Base-by-base conservation (phyloP, 306 rosid species). In the Vicia sativa region DNA sequence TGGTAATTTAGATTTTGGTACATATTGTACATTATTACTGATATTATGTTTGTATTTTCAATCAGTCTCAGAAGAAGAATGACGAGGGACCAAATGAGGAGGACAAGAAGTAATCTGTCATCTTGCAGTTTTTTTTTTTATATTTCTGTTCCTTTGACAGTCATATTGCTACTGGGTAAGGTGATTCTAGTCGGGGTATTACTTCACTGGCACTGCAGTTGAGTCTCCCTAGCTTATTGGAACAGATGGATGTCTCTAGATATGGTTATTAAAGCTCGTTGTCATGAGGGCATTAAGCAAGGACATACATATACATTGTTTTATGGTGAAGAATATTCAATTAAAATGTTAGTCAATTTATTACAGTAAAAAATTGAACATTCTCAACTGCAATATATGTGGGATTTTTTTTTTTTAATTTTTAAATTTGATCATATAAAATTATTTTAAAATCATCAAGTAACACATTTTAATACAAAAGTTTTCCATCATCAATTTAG, bases 61-160 rank as follows among this genome's bases (percentile, higher is more conserved):
- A 68, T 72, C 71, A 74, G 90, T 28, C 85, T 45, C 85, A 85
- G 66, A 83, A 85, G 82, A 91, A 91, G 79, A 42, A 82, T 6
- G 96, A 89, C 60, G 97, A 89, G 70, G 78, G 82, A 37, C 77
- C 89, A 15, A 81, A 74, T 39, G 95, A 91, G 46, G 91, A 82
- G 61, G 87, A 82, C 65, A 86, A 88, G 74, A 79, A 77, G 78
- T 60, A 72, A 78, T 75, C 38, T 28, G 74, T 59, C 31, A 37
- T 38, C 45, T 69, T 35, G 62, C 60, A 6, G 54, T 48, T 41
- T 6, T 43, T 34, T 6, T 5, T 31, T 31, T 31, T 7, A 25
- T 65, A 29, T 59, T 65, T 45, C 74, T 43, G 66, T 31, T 65
- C 62, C 31, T 46, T 53, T 63, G 68, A 39, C 23, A 59, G 74